Evolutionary conservation across 768 basidiomycete genomes (phyloP).

Genomic region (Podaxis sp.): DNA sequence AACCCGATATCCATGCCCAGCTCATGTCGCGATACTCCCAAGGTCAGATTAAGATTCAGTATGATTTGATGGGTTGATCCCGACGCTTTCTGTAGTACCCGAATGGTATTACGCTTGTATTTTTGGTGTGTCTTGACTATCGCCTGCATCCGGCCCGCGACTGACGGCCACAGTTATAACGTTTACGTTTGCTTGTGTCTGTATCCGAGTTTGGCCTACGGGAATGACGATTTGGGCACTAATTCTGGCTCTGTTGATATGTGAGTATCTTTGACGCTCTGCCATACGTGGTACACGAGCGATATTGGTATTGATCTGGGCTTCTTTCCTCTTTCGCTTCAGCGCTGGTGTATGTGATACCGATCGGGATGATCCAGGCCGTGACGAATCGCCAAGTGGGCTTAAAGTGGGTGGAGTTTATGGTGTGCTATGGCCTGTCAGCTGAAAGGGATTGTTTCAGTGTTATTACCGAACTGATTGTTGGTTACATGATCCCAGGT

Average conservation of each 20-base stretch:
- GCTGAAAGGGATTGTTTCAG: slow-evolving; percentile 21
- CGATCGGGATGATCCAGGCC: slow-evolving; percentile 77
- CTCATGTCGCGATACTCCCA: slow-evolving; percentile 54
- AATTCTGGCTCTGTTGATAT: slow-evolving; percentile 43
- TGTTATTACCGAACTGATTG: slow-evolving; percentile 72
- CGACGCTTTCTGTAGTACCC: slow-evolving; percentile 37
- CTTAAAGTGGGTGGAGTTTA: slow-evolving; percentile 32
- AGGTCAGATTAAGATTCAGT: slow-evolving; percentile 21
- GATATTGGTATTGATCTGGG: background rate
- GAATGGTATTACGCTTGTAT: slow-evolving; percentile 60
- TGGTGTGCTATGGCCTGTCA: background rate
- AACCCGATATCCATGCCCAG: slow-evolving; percentile 56
- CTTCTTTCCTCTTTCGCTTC: background rate
- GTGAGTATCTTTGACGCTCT: slow-evolving; percentile 20
- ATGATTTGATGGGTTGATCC: background rate
- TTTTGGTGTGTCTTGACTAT: slow-evolving; percentile 26
- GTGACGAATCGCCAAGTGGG: slow-evolving; percentile 77
- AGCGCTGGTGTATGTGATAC: slow-evolving; percentile 60
- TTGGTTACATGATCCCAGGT: slow-evolving; percentile 52
- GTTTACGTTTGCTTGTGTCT: slow-evolving; percentile 57
- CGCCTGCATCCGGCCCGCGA: background rate
- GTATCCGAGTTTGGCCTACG: slow-evolving; percentile 62
- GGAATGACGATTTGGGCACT: slow-evolving; percentile 68
- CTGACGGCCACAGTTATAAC: slow-evolving; percentile 32
- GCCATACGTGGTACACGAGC: background rate